phyloP scores from a whole-genome alignment of 2,329 filamentous ascomycete genomes.

The Myriosclerotinia scirpicola region DNA sequence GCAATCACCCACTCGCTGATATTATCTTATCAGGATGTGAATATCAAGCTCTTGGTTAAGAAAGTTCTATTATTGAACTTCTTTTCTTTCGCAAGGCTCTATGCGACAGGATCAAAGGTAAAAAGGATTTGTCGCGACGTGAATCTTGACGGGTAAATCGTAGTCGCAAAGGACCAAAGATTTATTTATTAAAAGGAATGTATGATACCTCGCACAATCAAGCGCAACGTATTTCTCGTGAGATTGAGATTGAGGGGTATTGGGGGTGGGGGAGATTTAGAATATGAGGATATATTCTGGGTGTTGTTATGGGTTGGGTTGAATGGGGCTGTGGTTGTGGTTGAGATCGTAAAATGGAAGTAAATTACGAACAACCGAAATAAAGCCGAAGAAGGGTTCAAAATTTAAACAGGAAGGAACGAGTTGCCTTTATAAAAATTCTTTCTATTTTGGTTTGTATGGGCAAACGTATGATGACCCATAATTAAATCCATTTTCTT shows the following conservation, averaged over 20 bases:
- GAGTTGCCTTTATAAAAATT: constrained; percentile 14
- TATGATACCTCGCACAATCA: constrained; percentile 14
- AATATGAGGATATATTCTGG: constrained; percentile 6
- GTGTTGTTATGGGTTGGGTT: not conserved
- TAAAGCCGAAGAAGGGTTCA: constrained; percentile 10
- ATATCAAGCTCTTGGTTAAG: not conserved
- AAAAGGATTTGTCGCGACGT: constrained; percentile 9
- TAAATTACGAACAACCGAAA: constrained; percentile 24
- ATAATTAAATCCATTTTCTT: constrained; percentile 21
- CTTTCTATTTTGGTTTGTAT: not conserved
- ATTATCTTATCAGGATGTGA: not conserved
- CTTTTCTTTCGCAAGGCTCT: constrained; percentile 4
- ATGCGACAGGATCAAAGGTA: not conserved
- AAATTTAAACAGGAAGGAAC: constrained; percentile 11
- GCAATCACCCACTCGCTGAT: constrained; percentile 10
- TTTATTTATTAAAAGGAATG: constrained; percentile 24
- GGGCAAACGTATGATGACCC: not conserved
- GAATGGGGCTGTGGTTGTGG: not conserved
- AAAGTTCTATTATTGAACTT: not conserved
- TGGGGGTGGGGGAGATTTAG: not conserved
- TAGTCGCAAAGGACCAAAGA: not conserved
- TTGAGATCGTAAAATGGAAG: constrained; percentile 15
- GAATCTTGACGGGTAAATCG: not conserved
- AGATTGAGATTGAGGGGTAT: not conserved
- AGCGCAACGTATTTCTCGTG: not conserved